Evolutionary conservation across 495 filamentous ascomycete species (phyloP), one percentile per base, ranked within the genome.

Genomic region (Talaromyces liani): DNA sequence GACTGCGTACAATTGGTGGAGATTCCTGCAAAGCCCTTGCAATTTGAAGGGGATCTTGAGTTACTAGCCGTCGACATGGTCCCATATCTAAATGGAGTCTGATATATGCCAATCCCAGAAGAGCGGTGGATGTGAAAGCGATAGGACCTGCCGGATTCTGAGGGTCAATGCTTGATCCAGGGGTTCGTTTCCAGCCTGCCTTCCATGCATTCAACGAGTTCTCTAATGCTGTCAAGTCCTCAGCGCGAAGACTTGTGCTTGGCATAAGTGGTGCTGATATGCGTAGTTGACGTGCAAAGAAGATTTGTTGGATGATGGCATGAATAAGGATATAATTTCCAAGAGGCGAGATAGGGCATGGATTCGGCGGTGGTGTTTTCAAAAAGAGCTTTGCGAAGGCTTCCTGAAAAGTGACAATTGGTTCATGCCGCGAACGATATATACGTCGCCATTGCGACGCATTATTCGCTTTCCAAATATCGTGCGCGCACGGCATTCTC

Each of bases 261-360:
- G 75, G 75, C 67, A 80, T 73, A 24, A 68, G 72, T 31, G 79
- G 77, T 1, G 77, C 75, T 7, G 75, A 80, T 8, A 80, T 72
- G 60, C 77, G 80, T 18, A 81, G 72, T 65, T 80, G 77, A 34
- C 78, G 77, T 49, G 76, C 76, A 63, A 83, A 78, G 67, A 82
- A 83, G 4, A 84, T 82, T 49, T 83, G 79, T 64, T 82, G 79
- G 20, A 83, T 80, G 10, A 84, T 68, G 24, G 78, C 80, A 65
- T 83, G 80, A 27, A 84, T 82, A 6, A 83, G 71, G 60, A 84
- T 77, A 64, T 84, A 83, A 62, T 82, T 82, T 0, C 80, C 79
- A 9, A 84, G 74, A 4, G 82, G 80, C 1, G 82, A 83, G 25
- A 81, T 77, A 0, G 82, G 80, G 7, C 83, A 72, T 3, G 79